Conservation (phyloP, 805 yeast genomes). For the Cyberlindnera xishuangbannaensis region DNA sequence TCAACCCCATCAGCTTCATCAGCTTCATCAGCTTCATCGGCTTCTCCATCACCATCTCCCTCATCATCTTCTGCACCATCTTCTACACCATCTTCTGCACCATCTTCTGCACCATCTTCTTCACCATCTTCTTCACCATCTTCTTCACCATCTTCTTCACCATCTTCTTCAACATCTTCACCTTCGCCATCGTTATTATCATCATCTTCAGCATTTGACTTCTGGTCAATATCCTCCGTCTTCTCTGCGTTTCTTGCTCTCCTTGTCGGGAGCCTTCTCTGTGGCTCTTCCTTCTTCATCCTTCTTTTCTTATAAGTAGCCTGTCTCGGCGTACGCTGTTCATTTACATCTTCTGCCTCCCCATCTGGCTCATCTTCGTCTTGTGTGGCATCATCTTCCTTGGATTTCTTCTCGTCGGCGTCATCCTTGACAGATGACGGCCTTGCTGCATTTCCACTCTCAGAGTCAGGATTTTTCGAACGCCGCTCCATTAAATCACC, state of each 20-base stretch:
- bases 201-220: constrained; percentile 3
- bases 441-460: not conserved
- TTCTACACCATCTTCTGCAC: constrained; percentile 2
- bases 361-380: constrained; percentile 15
- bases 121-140: constrained; percentile 10
- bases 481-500: constrained; percentile 8
- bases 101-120: not conserved
- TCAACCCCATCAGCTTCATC: constrained; percentile 1
- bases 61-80: constrained; percentile 12
- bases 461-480: constrained; percentile 2
- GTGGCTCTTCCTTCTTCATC: not conserved
- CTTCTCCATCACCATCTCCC: constrained; percentile 1
- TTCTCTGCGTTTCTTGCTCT: not conserved
- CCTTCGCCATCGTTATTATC: constrained; percentile 12
- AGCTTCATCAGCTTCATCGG: constrained; percentile 1
- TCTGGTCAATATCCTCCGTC: not conserved
- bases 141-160: constrained; percentile 6
- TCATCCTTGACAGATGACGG: constrained; percentile 2
- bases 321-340: constrained; percentile 4
- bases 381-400: too few species aligned
- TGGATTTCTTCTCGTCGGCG: constrained; percentile 10
- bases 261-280: not conserved
- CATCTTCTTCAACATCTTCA: constrained; percentile 11
- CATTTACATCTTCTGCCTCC: constrained; percentile 8
- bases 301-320: not conserved